These are phyloP conservation scores for Inonotus hispidus DNA, from an alignment of 1,284 basidiomycete genomes.

Conservation along the genomic window DNA sequence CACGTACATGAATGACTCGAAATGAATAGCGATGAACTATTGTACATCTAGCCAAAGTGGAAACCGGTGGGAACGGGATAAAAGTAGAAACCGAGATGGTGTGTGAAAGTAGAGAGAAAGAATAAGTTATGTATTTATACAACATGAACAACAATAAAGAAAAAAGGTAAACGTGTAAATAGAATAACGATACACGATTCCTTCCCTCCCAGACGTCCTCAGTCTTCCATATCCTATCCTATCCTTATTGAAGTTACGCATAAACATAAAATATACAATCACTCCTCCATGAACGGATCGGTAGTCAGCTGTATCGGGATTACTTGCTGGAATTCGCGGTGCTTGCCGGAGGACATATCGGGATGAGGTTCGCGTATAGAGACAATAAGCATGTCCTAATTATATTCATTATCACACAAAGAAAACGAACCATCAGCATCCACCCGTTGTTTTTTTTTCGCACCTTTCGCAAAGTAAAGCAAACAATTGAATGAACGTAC, in stretches of 20 bases:
- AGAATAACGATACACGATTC: neutral
- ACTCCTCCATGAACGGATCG: constrained; percentile 4
- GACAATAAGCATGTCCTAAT: constrained; percentile 17
- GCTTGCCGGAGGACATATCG: neutral
- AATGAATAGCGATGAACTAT: neutral
- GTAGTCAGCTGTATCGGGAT: constrained; percentile 18
- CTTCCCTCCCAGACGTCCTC: neutral
- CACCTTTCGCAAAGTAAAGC: no score
- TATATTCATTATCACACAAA: neutral
- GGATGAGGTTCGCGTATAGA: constrained; percentile 9
- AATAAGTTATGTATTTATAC: no score
- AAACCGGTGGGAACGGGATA: no score
- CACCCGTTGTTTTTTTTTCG: no score
- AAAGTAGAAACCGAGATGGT: no score
- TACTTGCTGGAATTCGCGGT: constrained; percentile 12
- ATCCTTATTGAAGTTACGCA: no score
- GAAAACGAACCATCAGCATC: neutral
- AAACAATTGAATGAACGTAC: constrained; percentile 9
- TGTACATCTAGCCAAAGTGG: neutral
- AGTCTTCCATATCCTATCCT: no score
- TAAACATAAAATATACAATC: neutral
- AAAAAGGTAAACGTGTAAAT: neutral
- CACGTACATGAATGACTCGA: constrained; percentile 1
- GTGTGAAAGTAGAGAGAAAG: no score
- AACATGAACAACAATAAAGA: neutral